Evolutionary conservation across 768 basidiomycete species (phyloP).

Genomic region (Russula sp.): DNA sequence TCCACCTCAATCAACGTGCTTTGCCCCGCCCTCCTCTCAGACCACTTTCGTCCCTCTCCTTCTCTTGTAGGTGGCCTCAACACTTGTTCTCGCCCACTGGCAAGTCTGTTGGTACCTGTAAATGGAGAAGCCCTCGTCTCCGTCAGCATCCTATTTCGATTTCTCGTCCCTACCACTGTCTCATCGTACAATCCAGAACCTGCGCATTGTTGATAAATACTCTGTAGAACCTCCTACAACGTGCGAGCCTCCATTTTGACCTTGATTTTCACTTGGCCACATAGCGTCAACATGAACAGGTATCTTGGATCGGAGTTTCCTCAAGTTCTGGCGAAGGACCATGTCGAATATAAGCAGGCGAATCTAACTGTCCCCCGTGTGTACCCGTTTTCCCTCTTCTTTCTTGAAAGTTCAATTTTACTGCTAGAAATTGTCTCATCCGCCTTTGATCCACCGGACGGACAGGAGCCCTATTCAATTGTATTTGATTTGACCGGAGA

Average conservation of each 20-base stretch:
- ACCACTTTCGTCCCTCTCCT: slow-evolving; percentile 4
- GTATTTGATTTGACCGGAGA: slow-evolving; percentile 87
- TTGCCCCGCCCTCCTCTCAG: background rate
- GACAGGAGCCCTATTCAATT: slow-evolving; percentile 63
- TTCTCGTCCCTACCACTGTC: slow-evolving; percentile 13
- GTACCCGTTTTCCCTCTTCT: background rate
- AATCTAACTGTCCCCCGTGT: slow-evolving; percentile 70
- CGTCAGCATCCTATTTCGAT: slow-evolving; percentile 38
- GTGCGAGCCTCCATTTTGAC: slow-evolving; percentile 35
- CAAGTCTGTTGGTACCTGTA: slow-evolving; percentile 58
- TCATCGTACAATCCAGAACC: slow-evolving; percentile 39
- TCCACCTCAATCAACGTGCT: background rate
- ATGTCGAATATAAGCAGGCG: slow-evolving; percentile 76
- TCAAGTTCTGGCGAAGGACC: slow-evolving; percentile 55
- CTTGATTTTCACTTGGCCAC: slow-evolving; percentile 26
- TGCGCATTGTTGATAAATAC: slow-evolving; percentile 70
- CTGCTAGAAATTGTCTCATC: slow-evolving; percentile 56
- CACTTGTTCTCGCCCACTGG: slow-evolving; percentile 69
- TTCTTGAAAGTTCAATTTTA: slow-evolving; percentile 20
- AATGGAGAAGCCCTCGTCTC: slow-evolving; percentile 66
- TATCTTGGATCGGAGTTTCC: slow-evolving; percentile 77
- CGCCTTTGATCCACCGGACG: slow-evolving; percentile 66
- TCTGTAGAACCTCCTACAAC: slow-evolving; percentile 70
- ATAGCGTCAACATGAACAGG: slow-evolving; percentile 34
- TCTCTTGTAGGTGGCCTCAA: slow-evolving; percentile 63